Evolutionary conservation across 2,329 filamentous ascomycete genomes (phyloP), one percentile per base, ranked within the genome.

Genomic region (Tolypocladium ophioglossoides): DNA sequence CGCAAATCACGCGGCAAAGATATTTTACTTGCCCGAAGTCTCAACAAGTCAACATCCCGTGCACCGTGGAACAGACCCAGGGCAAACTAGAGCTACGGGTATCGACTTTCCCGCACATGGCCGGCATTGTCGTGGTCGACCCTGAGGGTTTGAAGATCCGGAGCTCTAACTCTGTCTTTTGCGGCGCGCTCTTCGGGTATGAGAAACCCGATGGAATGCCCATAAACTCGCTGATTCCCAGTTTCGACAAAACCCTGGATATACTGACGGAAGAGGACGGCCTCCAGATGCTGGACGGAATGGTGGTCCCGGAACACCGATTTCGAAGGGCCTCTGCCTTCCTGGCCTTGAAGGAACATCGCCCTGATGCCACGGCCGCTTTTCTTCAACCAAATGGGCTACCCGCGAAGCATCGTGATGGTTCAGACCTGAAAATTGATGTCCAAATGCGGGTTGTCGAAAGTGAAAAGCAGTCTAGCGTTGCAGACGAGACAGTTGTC

Each of bases 391-490:
- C 94, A 2, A 87, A 89, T 60, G 94, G 94, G 14, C 76, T 99
- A 41, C 83, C 86, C 6, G 94, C 91, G 1, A 86, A 82, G 63
- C 94, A 99, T 68, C 84, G 91, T 40, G 94, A 99, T 67, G 92
- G 94, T 3, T 87, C 88, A 0, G 89, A 94, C 57, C 86, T 99
- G 58, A 92, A 90, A 70, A 89, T 99, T 38, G 94, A 99, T 67
- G 85, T 96, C 34, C 94, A 99, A 70, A 90, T 99, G 87, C 84
- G 94, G 37, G 91, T 99, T 27, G 91, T 97, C 18, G 90, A 92
- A 72, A 96, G 89, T 67, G 91, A 92, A 62, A 86, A 84, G 60
- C 81, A 83, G 54, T 71, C 76, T 3, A 77, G 78, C 53, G 75
- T 82, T 56, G 78, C 80, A 52, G 79, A 85, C 54, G 76, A 85